Percentiles rank a stretch among this genome's conserved stretches.
phyloP scores from a whole-genome alignment of 306 rosid genomes.

The Pueraria montana region DNA sequence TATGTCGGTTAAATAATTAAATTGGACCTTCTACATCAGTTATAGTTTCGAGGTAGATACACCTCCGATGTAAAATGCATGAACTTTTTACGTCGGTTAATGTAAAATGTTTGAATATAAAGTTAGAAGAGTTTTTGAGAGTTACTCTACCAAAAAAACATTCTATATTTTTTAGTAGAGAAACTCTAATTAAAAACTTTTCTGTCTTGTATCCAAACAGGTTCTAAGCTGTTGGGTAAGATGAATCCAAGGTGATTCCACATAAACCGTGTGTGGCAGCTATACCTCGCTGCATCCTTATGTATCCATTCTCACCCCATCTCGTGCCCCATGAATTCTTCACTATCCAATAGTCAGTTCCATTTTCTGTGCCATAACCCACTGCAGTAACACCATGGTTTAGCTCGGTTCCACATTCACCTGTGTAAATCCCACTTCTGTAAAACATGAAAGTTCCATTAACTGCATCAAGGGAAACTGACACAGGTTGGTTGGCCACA shows the following conservation, averaged over 20 bases:
- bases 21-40: no score
- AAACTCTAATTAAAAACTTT: no score
- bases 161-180: no score
- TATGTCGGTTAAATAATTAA: no score
- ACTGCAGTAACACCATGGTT: slow-evolving; percentile 41
- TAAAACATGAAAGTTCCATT: slow-evolving; percentile 27
- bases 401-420: slow-evolving; percentile 24
- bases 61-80: no score
- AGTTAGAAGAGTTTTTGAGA: no score
- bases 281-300: slow-evolving; percentile 26
- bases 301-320: slow-evolving; percentile 46
- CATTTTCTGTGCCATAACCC: slow-evolving; percentile 39
- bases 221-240: slow-evolving; percentile 29
- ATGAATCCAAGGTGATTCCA: slow-evolving; percentile 42
- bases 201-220: no score
- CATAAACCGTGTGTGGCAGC: slow-evolving; percentile 29
- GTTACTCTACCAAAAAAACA: not conserved
- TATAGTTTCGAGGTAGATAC: no score
- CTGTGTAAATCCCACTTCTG: not conserved
- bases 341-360: slow-evolving; percentile 28
- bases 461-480: slow-evolving; percentile 42
- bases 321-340: slow-evolving; percentile 41
- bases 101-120: no score
- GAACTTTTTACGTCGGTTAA: no score
- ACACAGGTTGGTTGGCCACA: slow-evolving; percentile 44